Conservation (phyloP, 139 green algal species). For the Chlorella sp. region DNA sequence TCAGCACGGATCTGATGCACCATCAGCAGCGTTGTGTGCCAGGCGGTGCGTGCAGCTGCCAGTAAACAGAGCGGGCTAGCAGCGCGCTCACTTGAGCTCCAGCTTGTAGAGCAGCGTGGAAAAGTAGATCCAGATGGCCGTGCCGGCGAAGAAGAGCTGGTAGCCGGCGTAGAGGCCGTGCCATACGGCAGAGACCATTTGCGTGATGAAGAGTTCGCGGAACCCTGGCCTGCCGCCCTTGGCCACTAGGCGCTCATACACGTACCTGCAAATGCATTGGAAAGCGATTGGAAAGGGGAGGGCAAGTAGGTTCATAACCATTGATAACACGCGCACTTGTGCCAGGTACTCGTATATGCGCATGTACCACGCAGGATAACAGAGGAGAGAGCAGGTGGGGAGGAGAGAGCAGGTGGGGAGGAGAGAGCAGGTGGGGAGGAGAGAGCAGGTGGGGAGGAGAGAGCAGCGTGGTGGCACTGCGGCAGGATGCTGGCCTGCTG, state of each 20-base stretch:
- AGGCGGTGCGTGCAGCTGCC: too few species aligned
- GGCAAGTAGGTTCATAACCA: too few species aligned
- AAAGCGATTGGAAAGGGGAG: conserved; percentile 1
- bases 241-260: conserved; percentile 78
- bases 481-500: too few species aligned
- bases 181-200: conserved; percentile 75
- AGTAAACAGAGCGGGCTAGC: too few species aligned
- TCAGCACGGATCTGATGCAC: too few species aligned
- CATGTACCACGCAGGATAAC: too few species aligned
- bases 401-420: neutral
- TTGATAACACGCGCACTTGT: neutral
- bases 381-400: too few species aligned
- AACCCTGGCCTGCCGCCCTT: conserved; percentile 50
- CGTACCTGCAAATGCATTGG: conserved; percentile 56
- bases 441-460: neutral
- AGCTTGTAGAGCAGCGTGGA: conserved; percentile 17
- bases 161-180: conserved; percentile 54
- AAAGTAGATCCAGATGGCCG: neutral
- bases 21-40: too few species aligned
- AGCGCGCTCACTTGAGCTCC: too few species aligned
- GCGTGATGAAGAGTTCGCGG: conserved; percentile 63
- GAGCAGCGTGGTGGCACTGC: neutral
- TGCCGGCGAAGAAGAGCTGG: conserved; percentile 19
- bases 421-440: neutral
- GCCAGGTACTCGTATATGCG: too few species aligned